These are phyloP conservation scores for Prunus kanzakura DNA, from an alignment of 306 rosid species.

Conservation along the genomic window DNA sequence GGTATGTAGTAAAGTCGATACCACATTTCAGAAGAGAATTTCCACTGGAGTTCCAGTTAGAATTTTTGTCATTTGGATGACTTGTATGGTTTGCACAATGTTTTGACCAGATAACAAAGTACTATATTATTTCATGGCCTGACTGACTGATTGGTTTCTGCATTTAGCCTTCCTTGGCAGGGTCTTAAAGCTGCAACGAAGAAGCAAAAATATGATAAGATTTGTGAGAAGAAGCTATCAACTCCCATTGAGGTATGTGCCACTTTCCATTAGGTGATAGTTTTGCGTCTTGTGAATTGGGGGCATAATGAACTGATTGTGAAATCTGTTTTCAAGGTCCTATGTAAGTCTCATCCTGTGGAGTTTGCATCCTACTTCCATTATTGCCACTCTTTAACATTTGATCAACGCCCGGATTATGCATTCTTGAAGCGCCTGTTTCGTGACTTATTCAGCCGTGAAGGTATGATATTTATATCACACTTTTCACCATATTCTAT, in stretches of 20 bases:
- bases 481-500: not conserved
- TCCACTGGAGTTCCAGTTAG: not conserved
- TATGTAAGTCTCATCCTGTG: slow-evolving; percentile 60
- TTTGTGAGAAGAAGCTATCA: slow-evolving; percentile 73
- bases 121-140: slow-evolving; percentile 20
- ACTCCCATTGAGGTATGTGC: slow-evolving; percentile 72
- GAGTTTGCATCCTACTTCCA: slow-evolving; percentile 72
- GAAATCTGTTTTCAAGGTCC: slow-evolving; percentile 39
- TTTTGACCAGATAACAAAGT: not conserved
- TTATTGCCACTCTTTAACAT: slow-evolving; percentile 64
- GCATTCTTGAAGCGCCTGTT: slow-evolving; percentile 64
- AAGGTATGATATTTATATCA: slow-evolving; percentile 39
- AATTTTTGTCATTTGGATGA: not conserved
- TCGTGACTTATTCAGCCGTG: slow-evolving; percentile 53
- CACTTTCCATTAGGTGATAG: not conserved
- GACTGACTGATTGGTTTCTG: slow-evolving; percentile 9
- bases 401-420: slow-evolving; percentile 77
- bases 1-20: slow-evolving; percentile 32
- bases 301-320: not conserved
- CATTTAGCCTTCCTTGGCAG: slow-evolving; percentile 92
- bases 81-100: not conserved
- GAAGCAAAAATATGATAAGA: slow-evolving; percentile 79
- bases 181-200: slow-evolving; percentile 73
- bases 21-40: not conserved
- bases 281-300: not conserved